phyloP scores from a whole-genome alignment of 352 stramenopile genomes.

The Phytophthora lateralis region DNA sequence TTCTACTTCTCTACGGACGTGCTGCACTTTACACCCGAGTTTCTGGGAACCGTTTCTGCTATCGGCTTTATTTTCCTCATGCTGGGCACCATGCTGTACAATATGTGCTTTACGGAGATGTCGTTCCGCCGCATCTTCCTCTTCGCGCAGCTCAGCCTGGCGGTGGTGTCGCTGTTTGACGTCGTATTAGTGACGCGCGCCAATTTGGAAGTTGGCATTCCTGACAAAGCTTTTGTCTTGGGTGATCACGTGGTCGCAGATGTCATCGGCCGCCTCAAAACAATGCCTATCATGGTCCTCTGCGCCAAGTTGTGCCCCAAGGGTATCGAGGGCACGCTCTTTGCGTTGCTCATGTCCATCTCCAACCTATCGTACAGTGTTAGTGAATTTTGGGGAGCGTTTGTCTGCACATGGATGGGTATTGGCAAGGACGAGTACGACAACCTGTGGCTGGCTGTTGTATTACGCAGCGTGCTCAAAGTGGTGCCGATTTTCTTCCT shows the following conservation, averaged over 20 bases:
- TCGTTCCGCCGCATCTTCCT: constrained; percentile 95
- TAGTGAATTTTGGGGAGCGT: constrained; percentile 92
- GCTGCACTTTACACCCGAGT: constrained; percentile 94
- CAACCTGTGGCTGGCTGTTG: constrained; percentile 89
- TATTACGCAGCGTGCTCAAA: constrained; percentile 92
- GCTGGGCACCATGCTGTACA: constrained; percentile 83
- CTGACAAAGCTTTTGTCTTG: constrained; percentile 95
- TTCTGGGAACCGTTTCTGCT: constrained; percentile 89
- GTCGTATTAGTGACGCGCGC: constrained; percentile 91
- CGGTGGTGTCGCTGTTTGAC: constrained; percentile 74
- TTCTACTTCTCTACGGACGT: constrained; percentile 97
- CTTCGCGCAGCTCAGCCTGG: constrained; percentile 78
- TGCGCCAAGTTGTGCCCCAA: constrained; percentile 94
- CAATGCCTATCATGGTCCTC: constrained; percentile 95
- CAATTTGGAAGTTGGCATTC: constrained; percentile 94
- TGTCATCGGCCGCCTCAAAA: constrained; percentile 83
- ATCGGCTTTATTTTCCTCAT: constrained; percentile 86
- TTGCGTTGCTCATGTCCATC: constrained; percentile 97
- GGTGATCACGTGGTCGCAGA: constrained; percentile 93
- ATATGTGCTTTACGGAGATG: constrained; percentile 88
- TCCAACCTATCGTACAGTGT: constrained; percentile 95
- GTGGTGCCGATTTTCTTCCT: constrained; percentile 92
- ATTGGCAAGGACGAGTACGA: constrained; percentile 93
- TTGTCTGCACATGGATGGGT: constrained; percentile 88
- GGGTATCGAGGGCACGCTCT: constrained; percentile 96